Percentiles rank a stretch among this genome's conserved stretches.
Evolutionary conservation across 2,329 filamentous ascomycete species (phyloP).

Genomic region (Lachnellula hyalina): DNA sequence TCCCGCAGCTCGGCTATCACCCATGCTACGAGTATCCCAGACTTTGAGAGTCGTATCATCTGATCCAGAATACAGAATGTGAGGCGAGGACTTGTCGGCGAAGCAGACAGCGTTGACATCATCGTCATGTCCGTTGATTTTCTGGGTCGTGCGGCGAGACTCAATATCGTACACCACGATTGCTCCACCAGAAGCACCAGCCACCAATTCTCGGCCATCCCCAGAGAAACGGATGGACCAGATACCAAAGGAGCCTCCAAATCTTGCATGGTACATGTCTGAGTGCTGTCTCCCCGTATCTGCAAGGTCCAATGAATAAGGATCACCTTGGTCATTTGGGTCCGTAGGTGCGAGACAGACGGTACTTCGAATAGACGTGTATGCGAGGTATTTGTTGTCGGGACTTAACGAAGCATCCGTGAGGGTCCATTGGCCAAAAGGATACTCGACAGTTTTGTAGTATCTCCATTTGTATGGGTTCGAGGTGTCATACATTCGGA

Average conservation of each 20-base stretch:
- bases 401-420: constrained; percentile 89
- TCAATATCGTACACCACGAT: constrained; percentile 94
- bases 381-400: constrained; percentile 87
- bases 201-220: constrained; percentile 84
- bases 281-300: constrained; percentile 35
- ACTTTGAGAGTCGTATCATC: constrained; percentile 93
- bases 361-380: constrained; percentile 78
- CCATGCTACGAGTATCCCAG: constrained; percentile 92
- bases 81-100: constrained; percentile 79
- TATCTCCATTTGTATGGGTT: constrained; percentile 95
- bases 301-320: constrained; percentile 70
- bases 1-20: constrained; percentile 66
- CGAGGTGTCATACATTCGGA: constrained; percentile 95
- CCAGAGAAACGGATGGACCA: constrained; percentile 92
- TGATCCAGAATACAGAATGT: constrained; percentile 92
- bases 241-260: constrained; percentile 52
- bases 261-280: constrained; percentile 8
- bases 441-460: constrained; percentile 85
- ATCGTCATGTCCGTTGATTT: constrained; percentile 61
- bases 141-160: constrained; percentile 64
- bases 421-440: constrained; percentile 89
- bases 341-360: constrained; percentile 87
- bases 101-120: constrained; percentile 98
- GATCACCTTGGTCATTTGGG: constrained; percentile 73
- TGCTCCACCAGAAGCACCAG: constrained; percentile 72